Evolutionary conservation across 352 stramenopile genomes (phyloP), one percentile per base, ranked within the genome.

Genomic region (Phytopythium sindhum): DNA sequence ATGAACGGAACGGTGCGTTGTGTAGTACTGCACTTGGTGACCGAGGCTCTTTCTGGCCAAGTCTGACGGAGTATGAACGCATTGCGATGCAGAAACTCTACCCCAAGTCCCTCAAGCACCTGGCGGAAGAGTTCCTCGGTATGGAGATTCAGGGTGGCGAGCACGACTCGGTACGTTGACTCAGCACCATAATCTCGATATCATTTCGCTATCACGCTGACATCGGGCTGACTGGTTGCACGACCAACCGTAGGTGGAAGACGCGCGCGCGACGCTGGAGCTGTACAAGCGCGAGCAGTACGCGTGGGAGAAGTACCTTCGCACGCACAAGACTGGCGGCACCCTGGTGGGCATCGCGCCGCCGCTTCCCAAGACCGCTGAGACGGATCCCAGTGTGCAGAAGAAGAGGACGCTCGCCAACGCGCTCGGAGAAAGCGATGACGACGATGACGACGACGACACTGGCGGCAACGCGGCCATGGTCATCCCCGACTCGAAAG

Each of bases 261-360:
- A 94, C 77, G 87, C 87, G 19, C 85, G 81, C 26, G 84, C 85
- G 9, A 79, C 87, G 12, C 60, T 95, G 47, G 72, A 83, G 23
- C 73, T 95, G 42, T 95, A 95, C 73, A 95, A 94, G 58, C 72
- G 64, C n/a, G 84, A 93, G 50, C 86, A 93, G 68, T 91, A 86
- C 44, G 78, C 67, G 33, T 95, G 87, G 87, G 87, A 95, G 41
- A 95, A 95, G 65, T 91, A 90, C 68, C 60, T 95, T 21, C 84
- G 79, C 44, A 81, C 75, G 23, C 78, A 72, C 63, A 93, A 91
- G 71, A 76, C 69, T 62, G 70, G 41, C 12, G 68, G 79, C 45
- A 72, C 70, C 48, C 68, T 92, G 26, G 81, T 74, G 1, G 84
- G 81, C 8, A 65, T 90, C 6, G 78, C 81, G 9, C 81, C 84